Conservation (phyloP, 805 yeast species). For the Cyberlindnera xishuangbannaensis region DNA sequence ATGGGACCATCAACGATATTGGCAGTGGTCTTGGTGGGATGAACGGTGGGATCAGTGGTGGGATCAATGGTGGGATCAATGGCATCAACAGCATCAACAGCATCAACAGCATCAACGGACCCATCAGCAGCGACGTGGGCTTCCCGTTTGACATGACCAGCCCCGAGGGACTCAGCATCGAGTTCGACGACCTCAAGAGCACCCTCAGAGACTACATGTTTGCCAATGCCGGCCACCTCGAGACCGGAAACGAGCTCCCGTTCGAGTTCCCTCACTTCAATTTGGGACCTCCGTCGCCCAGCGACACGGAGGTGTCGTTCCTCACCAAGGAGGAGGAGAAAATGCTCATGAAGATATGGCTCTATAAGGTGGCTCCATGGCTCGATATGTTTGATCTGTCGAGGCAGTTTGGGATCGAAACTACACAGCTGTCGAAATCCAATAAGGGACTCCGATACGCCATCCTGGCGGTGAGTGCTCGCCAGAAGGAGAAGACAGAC, state of each 20-base stretch:
- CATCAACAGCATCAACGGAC: conserved; percentile 1
- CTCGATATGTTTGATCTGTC: conserved; percentile 34
- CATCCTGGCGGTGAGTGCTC: conserved; percentile 29
- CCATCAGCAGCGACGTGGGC: not conserved
- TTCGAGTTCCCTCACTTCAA: conserved; percentile 4
- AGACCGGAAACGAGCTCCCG: conserved; percentile 1
- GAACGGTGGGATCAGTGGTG: too few species aligned
- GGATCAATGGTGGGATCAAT: too few species aligned
- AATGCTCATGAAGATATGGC: conserved; percentile 27
- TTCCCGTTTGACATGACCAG: conserved; percentile 8
- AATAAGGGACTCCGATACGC: conserved; percentile 28
- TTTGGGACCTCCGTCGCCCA: not conserved
- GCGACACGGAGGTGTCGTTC: conserved; percentile 15
- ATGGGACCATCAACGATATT: too few species aligned
- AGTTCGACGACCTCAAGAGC: conserved; percentile 28
- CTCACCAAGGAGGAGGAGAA: conserved; percentile 30
- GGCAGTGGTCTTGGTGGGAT: too few species aligned
- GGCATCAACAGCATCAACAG: too few species aligned
- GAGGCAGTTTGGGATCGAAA: conserved; percentile 29
- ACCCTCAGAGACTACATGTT: conserved; percentile 36
- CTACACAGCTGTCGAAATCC: conserved; percentile 35
- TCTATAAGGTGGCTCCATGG: conserved; percentile 35
- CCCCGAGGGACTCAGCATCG: conserved; percentile 19
- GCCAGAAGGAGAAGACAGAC: conserved; percentile 28
- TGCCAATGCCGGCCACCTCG: conserved; percentile 28